Evolutionary conservation across 257 asterid genomes (phyloP).

Genomic region (Paulownia fortunei): DNA sequence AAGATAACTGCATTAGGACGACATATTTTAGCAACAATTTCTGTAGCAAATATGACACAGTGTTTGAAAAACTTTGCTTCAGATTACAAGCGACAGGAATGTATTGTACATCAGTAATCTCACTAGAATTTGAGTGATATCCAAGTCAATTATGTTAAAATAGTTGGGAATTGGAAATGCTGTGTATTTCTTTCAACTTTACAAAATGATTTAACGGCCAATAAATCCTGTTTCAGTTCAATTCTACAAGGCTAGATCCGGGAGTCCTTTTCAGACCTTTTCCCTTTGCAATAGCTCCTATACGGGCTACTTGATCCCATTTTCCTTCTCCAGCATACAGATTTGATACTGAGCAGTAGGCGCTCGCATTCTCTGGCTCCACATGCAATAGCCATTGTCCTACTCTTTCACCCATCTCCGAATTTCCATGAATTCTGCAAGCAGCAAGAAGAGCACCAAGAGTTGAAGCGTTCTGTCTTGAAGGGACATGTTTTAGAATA

Average conservation of each 20-base stretch:
- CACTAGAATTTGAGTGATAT: too few relatives aligned
- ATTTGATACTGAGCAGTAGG: slow-evolving; percentile 55
- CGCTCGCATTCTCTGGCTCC: slow-evolving; percentile 49
- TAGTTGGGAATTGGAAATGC: too few relatives aligned
- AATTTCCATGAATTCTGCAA: slow-evolving; percentile 55
- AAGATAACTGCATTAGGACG: not conserved
- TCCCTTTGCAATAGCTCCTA: slow-evolving; percentile 47
- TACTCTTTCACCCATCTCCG: slow-evolving; percentile 46
- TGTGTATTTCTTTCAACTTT: not conserved
- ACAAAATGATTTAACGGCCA: not conserved
- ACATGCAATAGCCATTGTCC: slow-evolving; percentile 52
- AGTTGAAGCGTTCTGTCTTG: slow-evolving; percentile 38
- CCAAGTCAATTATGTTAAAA: too few relatives aligned
- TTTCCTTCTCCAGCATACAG: slow-evolving; percentile 56
- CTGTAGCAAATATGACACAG: not conserved
- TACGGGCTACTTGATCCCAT: slow-evolving; percentile 54
- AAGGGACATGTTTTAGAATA: slow-evolving; percentile 38
- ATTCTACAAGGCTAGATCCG: slow-evolving; percentile 58
- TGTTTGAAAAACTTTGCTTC: not conserved
- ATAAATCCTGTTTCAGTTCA: slow-evolving; percentile 18
- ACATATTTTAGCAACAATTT: not conserved
- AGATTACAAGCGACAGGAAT: not conserved
- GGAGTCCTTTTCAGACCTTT: slow-evolving; percentile 52
- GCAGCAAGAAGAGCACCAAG: slow-evolving; percentile 61
- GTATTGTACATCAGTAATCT: too few relatives aligned